Evolutionary conservation across 306 rosid genomes (phyloP).

Genomic region (Pterocarpus macrocarpus): DNA sequence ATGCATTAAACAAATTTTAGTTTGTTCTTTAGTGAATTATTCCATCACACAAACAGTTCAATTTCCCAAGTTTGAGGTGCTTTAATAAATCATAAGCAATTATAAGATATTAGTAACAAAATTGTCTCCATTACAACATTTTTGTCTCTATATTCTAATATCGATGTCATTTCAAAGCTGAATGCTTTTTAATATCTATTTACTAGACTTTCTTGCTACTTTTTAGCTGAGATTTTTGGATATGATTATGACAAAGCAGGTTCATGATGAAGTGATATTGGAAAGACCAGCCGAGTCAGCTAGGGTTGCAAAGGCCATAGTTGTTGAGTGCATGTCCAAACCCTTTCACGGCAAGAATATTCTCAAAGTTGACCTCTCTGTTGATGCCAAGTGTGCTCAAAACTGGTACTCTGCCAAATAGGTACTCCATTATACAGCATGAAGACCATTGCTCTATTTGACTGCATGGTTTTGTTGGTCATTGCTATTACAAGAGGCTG

Average conservation of each 20-base stretch:
- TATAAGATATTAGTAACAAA: no score
- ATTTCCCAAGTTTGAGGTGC: no score
- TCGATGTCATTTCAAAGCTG: conserved; percentile 7
- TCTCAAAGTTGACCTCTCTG: conserved; percentile 83
- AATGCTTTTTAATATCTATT: not conserved
- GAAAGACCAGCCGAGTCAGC: conserved; percentile 80
- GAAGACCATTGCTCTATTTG: conserved; percentile 12
- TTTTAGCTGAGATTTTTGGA: conserved; percentile 33
- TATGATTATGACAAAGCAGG: conserved; percentile 65
- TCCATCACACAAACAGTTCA: no score
- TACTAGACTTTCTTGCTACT: not conserved
- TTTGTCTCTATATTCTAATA: no score
- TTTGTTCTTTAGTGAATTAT: no score
- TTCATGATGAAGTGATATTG: no score
- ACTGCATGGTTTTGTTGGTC: not conserved
- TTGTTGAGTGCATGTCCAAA: conserved; percentile 87
- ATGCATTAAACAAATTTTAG: no score
- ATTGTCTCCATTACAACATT: no score
- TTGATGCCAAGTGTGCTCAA: conserved; percentile 89
- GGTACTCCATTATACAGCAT: conserved; percentile 16
- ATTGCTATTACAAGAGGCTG: conserved; percentile 32
- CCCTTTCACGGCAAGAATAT: conserved; percentile 77
- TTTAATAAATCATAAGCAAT: no score
- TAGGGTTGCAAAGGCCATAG: conserved; percentile 78
- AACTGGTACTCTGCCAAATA: conserved; percentile 87